A percentile compares a stretch with the other conserved stretches of the same genome.
Conservation (phyloP, 768 basidiomycete genomes). For the Lentinula raphanica region DNA sequence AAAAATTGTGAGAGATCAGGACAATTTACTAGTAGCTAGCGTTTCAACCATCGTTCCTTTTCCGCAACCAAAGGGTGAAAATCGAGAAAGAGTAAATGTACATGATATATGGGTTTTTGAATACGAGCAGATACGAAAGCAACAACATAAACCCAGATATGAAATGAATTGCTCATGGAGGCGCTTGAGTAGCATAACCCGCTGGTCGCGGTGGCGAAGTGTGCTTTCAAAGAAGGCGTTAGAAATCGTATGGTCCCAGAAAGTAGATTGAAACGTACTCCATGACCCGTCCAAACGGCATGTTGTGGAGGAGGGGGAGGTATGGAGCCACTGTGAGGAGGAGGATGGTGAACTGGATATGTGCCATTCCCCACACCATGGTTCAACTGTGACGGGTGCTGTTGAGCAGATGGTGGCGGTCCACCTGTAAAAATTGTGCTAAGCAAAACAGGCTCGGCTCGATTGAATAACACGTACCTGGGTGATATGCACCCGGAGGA, state of each 20-base stretch:
- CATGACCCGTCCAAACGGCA: not conserved
- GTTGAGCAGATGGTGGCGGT: not conserved
- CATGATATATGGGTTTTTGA: too few species aligned
- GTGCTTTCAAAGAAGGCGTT: not conserved
- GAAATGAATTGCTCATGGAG: not conserved
- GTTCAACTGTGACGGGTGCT: not conserved
- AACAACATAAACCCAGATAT: too few species aligned
- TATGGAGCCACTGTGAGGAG: constrained; percentile 4
- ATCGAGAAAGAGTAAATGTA: too few species aligned
- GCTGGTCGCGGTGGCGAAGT: not conserved
- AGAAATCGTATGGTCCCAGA: not conserved
- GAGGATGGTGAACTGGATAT: not conserved
- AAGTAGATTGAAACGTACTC: not conserved
- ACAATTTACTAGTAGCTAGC: too few species aligned
- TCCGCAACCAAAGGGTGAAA: too few species aligned
- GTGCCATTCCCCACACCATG: not conserved
- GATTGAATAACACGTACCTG: not conserved
- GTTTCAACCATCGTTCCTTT: not conserved
- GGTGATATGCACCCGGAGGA: not conserved
- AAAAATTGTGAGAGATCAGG: too few species aligned
- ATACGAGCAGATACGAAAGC: too few species aligned
- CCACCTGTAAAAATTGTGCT: not conserved
- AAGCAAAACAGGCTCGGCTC: not conserved
- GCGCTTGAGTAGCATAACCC: not conserved
- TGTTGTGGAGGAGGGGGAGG: not conserved